Percentiles rank a stretch among this genome's conserved stretches.
Evolutionary conservation across 2,329 filamentous ascomycete species (phyloP).

Genomic region (Fusarium pseudoanthophilum): DNA sequence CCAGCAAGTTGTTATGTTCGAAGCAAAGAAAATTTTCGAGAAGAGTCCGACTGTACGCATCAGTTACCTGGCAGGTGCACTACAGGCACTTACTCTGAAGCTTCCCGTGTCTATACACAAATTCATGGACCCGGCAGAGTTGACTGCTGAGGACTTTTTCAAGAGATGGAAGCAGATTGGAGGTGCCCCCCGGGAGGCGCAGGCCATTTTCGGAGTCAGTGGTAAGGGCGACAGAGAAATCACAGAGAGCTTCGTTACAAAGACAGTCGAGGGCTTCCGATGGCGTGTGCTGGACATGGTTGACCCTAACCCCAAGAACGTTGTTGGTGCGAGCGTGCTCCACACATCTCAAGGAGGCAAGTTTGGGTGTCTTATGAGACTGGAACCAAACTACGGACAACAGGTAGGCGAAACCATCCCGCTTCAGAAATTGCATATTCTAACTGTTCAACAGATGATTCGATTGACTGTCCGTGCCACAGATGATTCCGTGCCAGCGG

Average conservation of each 20-base stretch:
- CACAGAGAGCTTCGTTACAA: slow-evolving; percentile 75
- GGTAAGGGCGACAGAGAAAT: slow-evolving; percentile 68
- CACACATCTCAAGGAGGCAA: slow-evolving; percentile 88
- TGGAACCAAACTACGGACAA: slow-evolving; percentile 93
- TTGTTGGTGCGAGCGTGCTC: slow-evolving; percentile 89
- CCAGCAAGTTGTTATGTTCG: slow-evolving; percentile 95
- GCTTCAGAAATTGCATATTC: neutral
- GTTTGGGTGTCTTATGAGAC: slow-evolving; percentile 89
- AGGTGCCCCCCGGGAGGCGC: slow-evolving; percentile 84
- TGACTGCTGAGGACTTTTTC: slow-evolving; percentile 94
- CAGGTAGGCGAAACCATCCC: slow-evolving; percentile 72
- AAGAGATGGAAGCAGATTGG: slow-evolving; percentile 99
- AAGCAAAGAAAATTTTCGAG: slow-evolving; percentile 82
- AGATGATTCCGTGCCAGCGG: slow-evolving; percentile 84
- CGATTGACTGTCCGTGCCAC: slow-evolving; percentile 94
- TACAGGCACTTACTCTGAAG: slow-evolving; percentile 92
- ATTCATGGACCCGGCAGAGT: slow-evolving; percentile 93
- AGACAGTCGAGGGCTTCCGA: slow-evolving; percentile 83
- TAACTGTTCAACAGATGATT: slow-evolving; percentile 76
- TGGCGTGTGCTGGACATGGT: slow-evolving; percentile 89
- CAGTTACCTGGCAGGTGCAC: slow-evolving; percentile 90
- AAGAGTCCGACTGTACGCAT: slow-evolving; percentile 92
- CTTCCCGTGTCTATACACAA: slow-evolving; percentile 91
- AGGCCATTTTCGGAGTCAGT: slow-evolving; percentile 81
- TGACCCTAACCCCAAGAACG: slow-evolving; percentile 92